Percentiles rank a stretch among this genome's conserved stretches.
Conservation (phyloP, 83 land plant species). For the Picea abies region DNA sequence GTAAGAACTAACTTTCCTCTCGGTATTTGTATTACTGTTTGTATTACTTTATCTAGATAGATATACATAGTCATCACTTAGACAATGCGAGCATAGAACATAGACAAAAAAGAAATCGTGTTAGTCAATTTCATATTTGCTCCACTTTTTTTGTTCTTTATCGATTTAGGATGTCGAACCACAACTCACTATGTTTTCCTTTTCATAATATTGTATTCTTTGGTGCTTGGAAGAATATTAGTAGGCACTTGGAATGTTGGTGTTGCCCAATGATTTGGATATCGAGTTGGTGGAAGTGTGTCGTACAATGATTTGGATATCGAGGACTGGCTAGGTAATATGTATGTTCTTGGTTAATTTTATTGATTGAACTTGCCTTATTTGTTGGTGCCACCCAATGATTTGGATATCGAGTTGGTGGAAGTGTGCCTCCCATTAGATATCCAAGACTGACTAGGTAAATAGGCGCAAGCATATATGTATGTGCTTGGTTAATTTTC, state of each 20-base stretch:
- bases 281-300: neutral
- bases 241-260: constrained; percentile 90
- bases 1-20: no score
- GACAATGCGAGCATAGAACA: no score
- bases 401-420: no score
- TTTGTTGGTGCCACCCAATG: neutral
- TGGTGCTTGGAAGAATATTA: constrained; percentile 42
- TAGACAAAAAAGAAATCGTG: no score
- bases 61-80: no score
- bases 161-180: no score
- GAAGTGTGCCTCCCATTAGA: constrained; percentile 59
- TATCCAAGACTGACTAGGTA: constrained; percentile 63
- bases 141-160: neutral
- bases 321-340: constrained; percentile 65
- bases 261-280: constrained; percentile 24
- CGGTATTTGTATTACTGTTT: no score
- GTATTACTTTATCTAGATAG: no score
- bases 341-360: constrained; percentile 80
- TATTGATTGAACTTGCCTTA: neutral
- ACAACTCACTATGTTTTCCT: neutral
- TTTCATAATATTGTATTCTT: neutral
- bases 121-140: no score
- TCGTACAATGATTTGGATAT: constrained; percentile 71
- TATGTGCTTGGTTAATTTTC: constrained; percentile 76
- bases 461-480: constrained; percentile 70